Evolutionary conservation across 2,329 filamentous ascomycete species (phyloP).

Genomic region (Aspergillus hiratsukae): DNA sequence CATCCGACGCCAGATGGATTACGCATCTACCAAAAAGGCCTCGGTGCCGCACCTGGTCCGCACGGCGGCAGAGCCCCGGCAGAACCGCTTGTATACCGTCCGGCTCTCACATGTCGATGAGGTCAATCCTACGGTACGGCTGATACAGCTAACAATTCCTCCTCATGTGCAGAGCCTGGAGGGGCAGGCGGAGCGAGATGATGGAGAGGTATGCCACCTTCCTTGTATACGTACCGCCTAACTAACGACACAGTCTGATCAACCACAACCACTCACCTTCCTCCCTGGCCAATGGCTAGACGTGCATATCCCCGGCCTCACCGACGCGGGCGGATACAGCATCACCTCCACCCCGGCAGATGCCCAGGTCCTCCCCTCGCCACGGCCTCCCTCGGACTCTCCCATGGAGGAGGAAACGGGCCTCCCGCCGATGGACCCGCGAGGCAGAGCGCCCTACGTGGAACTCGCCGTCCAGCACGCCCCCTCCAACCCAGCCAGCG

Average conservation of each 20-base stretch:
- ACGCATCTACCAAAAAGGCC: conserved; percentile 24
- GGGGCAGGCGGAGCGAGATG: conserved; percentile 21
- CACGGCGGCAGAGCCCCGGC: conserved; percentile 69
- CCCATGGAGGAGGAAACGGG: conserved; percentile 16
- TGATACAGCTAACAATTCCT: conserved; percentile 62
- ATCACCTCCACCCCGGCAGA: conserved; percentile 70
- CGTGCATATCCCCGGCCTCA: conserved; percentile 65
- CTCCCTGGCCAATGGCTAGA: conserved; percentile 86
- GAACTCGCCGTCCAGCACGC: conserved; percentile 76
- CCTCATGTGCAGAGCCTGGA: conserved; percentile 33
- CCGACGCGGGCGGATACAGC: conserved; percentile 78
- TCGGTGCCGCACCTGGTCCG: conserved; percentile 60
- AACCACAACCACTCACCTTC: conserved; percentile 52
- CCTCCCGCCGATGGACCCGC: conserved; percentile 17
- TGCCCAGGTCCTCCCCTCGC: conserved; percentile 36
- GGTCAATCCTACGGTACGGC: conserved; percentile 62
- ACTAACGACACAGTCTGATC: conserved; percentile 13
- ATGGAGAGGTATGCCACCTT: conserved; percentile 39
- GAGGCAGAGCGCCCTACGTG: conserved; percentile 49
- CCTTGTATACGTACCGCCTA: neutral
- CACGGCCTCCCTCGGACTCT: conserved; percentile 15
- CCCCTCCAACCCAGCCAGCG: conserved; percentile 65
- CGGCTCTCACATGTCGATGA: conserved; percentile 57
- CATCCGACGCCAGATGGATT: conserved; percentile 22
- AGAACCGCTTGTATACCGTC: conserved; percentile 60